A percentile compares a stretch with the other conserved stretches of the same genome.
Evolutionary conservation across 192 early-diverging fungal species (phyloP).

Genomic region (Pilaira anomala): DNA sequence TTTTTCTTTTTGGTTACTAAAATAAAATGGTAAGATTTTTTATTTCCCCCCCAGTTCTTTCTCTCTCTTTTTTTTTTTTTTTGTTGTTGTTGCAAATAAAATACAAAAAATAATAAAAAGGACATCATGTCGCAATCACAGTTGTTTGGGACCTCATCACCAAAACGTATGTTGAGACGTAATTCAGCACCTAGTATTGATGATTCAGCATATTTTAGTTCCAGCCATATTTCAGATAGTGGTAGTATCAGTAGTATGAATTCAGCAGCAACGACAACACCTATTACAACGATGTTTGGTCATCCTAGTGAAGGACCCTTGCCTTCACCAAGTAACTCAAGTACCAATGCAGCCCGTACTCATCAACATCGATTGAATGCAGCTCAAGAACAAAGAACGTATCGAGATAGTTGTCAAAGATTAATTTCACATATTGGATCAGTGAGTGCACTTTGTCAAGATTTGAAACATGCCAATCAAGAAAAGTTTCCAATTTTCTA

Average conservation of each 20-base stretch:
- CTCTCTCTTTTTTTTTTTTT: not conserved
- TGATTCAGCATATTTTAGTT: slow-evolving; percentile 1
- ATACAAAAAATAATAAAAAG: not conserved
- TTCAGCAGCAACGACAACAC: not conserved
- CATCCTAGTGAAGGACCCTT: slow-evolving; percentile 3
- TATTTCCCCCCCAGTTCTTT: not conserved
- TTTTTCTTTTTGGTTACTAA: not conserved
- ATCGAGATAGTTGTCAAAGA: slow-evolving; percentile 69
- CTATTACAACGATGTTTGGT: not conserved
- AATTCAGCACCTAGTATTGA: slow-evolving; percentile 21
- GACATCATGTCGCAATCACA: not conserved
- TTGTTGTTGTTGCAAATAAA: not conserved
- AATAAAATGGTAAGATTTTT: not conserved
- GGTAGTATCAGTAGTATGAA: not conserved
- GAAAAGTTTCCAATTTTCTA: slow-evolving; percentile 65
- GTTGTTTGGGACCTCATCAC: not conserved
- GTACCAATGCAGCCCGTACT: slow-evolving; percentile 14
- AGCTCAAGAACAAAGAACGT: slow-evolving; percentile 63
- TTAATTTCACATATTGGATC: slow-evolving; percentile 65
- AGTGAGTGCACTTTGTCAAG: slow-evolving; percentile 62
- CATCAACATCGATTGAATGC: slow-evolving; percentile 35
- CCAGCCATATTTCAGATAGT: not conserved
- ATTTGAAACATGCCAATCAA: slow-evolving; percentile 68
- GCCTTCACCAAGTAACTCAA: slow-evolving; percentile 17
- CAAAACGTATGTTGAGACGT: slow-evolving; percentile 7